Conservation (phyloP, 75 land plant genomes). For the Pinus tabuliformis region DNA sequence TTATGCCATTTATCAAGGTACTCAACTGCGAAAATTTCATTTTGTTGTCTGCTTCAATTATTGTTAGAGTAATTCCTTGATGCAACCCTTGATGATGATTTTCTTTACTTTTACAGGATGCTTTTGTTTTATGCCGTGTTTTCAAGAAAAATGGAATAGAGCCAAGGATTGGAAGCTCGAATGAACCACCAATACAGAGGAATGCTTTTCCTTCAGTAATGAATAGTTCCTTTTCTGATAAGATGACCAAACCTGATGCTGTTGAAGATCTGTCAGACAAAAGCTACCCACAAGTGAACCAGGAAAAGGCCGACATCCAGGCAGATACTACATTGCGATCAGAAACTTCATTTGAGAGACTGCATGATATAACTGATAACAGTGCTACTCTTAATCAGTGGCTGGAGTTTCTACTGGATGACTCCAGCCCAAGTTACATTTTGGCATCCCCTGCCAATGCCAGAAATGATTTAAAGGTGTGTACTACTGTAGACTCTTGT, state of each 20-base stretch:
- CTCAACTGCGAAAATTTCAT: background rate
- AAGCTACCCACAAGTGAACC: background rate
- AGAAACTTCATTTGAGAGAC: background rate
- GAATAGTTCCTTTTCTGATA: constrained; percentile 4
- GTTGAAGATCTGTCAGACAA: constrained; percentile 1
- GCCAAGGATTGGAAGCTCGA: constrained; percentile 6
- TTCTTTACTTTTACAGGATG: constrained; percentile 18
- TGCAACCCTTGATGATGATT: background rate
- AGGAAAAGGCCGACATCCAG: background rate
- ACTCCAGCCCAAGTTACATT: background rate
- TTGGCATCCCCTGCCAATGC: background rate
- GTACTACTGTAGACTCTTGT: background rate
- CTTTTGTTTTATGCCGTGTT: constrained; percentile 18
- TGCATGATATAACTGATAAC: background rate
- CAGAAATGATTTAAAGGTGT: constrained; percentile 1
- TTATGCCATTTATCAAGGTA: background rate
- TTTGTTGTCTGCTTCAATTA: background rate
- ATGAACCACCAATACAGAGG: background rate
- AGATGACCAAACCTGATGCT: background rate
- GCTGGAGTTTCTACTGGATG: background rate
- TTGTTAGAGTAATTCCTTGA: background rate
- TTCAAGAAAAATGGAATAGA: constrained; percentile 27
- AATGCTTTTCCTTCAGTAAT: background rate
- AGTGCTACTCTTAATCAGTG: background rate
- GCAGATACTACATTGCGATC: background rate